These are phyloP conservation scores for Pinus taeda DNA, from an alignment of 75 land plant genomes.

Conservation along the genomic window DNA sequence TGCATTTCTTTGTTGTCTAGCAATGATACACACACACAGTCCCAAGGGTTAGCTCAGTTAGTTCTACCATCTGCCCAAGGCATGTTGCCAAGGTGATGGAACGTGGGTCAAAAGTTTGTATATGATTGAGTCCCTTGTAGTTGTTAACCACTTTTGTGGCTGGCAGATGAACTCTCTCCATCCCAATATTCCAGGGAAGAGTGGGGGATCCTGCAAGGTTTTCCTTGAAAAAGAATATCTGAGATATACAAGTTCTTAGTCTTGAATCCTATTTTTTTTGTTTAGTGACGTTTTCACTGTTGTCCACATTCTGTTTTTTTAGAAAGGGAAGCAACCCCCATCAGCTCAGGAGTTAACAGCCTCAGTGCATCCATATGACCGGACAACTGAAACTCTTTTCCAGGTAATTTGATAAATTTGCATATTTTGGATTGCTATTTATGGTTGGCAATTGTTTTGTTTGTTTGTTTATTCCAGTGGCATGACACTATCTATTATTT, in stretches of 20 bases:
- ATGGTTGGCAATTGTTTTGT: background rate
- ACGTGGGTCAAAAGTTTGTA: too few relatives aligned
- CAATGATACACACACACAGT: background rate
- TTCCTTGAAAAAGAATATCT: too few relatives aligned
- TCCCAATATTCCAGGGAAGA: too few relatives aligned
- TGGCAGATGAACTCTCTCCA: too few relatives aligned
- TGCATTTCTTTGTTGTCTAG: constrained; percentile 6
- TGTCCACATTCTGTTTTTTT: constrained; percentile 12
- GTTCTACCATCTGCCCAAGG: too few relatives aligned
- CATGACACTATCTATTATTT: too few relatives aligned
- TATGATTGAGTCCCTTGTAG: too few relatives aligned
- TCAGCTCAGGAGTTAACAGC: constrained; percentile 47
- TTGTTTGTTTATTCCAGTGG: too few relatives aligned
- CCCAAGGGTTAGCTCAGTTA: too few relatives aligned
- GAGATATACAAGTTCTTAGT: background rate
- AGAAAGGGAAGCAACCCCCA: constrained; percentile 52
- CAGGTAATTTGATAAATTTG: constrained; percentile 38
- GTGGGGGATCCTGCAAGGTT: too few relatives aligned
- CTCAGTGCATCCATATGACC: constrained; percentile 80
- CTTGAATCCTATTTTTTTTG: background rate
- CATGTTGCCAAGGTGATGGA: too few relatives aligned
- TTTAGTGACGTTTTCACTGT: background rate
- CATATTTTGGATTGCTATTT: background rate
- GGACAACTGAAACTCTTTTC: constrained; percentile 66
- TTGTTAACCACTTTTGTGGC: too few relatives aligned